Base-by-base conservation (phyloP, 257 asterid genomes). In the Galeopsis tetrahit region DNA sequence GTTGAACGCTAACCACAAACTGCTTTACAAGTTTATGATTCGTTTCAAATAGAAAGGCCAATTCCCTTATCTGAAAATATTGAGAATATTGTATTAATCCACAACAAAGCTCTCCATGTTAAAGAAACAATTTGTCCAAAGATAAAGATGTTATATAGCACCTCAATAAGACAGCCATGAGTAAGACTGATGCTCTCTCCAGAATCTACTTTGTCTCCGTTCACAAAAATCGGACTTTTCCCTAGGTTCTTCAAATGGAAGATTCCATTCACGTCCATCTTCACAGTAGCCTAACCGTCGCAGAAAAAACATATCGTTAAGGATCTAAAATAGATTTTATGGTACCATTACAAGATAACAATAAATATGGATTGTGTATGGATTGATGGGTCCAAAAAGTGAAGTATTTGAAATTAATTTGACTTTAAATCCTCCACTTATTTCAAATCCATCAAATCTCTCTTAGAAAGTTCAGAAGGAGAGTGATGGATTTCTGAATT, bases 141-240 rank as follows among this genome's bases (percentile, higher is more conserved):
- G 63, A 63, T 48, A 21, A 21, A 38, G 42, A 57, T 69, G 68
- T 34, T 14, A 6, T 2, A 63, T 15, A 58, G 55, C 82, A 88
- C 96, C 93, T 90, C 88, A 63, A 90, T 75, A 53, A 90, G 83
- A 80, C 86, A 90, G 70, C 88, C 87, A 40, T 86, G 73, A 56
- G 35, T 10, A 42, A 90, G 88, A 78, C 15, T 6, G 67, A 71
- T 36, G 71, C 75, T 82, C 42, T 77, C 74, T 44, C 81, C 77
- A 5, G 83, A 44, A 33, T 60, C 59, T 52, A 88, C 79, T 48
- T 65, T 85, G 60, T 64, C 82, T 46, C 87, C 92, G 59, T 86
- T 86, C 31, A 88, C 79, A 31, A 38, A 78, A 10, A 86, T 75
- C 4, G 84, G 42, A 43, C 7, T 38, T 76, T 77, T 88, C 33